Conservation (phyloP, 1,139 yeast genomes). For the Nakaseomyces nivariensis region DNA sequence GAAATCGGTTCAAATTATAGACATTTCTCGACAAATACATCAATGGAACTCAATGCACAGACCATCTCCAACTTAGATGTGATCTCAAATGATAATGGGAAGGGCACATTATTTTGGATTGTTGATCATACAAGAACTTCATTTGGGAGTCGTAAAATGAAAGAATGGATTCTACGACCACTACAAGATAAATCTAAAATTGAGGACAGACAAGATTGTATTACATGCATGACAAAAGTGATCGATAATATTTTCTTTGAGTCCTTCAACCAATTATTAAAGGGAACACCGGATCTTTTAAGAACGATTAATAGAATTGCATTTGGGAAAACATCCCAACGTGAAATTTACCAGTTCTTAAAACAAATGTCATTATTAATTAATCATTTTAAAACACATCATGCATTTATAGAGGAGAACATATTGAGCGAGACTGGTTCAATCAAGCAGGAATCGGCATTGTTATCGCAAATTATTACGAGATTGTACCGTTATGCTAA, state of each 20-base stretch:
- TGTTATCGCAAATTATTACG: constrained; percentile 29
- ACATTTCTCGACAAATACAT: constrained; percentile 41
- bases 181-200: constrained; percentile 34
- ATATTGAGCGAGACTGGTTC: constrained; percentile 17
- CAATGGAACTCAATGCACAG: constrained; percentile 61
- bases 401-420: constrained; percentile 19
- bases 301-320: constrained; percentile 57
- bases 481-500: constrained; percentile 17
- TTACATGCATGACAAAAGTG: constrained; percentile 43
- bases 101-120: constrained; percentile 71
- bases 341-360: constrained; percentile 55
- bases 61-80: constrained; percentile 66
- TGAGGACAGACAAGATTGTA: constrained; percentile 51
- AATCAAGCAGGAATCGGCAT: constrained; percentile 22
- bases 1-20: constrained; percentile 41
- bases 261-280: constrained; percentile 38
- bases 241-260: constrained; percentile 44
- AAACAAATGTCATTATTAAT: constrained; percentile 36
- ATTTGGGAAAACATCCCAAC: constrained; percentile 54
- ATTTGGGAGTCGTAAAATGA: constrained; percentile 60
- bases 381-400: constrained; percentile 27
- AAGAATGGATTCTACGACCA: constrained; percentile 70
- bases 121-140: constrained; percentile 71
- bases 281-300: constrained; percentile 54
- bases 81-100: constrained; percentile 46